These are phyloP conservation scores for Orbilia brochopaga DNA, from an alignment of 2,329 filamentous ascomycete genomes.

Conservation along the genomic window DNA sequence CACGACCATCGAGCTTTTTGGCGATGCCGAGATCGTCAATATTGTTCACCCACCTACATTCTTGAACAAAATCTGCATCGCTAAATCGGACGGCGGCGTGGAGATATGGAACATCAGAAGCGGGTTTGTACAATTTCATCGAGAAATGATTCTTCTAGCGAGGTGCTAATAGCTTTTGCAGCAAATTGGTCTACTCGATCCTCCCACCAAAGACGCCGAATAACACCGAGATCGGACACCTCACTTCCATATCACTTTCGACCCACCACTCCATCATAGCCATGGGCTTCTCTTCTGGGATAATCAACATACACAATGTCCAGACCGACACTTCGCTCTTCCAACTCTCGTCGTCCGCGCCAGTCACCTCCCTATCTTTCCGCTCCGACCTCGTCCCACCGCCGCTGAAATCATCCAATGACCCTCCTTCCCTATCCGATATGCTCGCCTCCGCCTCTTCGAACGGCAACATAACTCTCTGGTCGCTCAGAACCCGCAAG, in stretches of 20 bases:
- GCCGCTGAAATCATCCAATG: slow-evolving; percentile 36
- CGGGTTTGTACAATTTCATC: slow-evolving; percentile 58
- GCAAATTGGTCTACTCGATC: slow-evolving; percentile 88
- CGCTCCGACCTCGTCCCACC: slow-evolving; percentile 68
- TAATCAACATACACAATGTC: slow-evolving; percentile 80
- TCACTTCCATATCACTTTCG: slow-evolving; percentile 85
- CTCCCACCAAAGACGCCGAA: slow-evolving; percentile 69
- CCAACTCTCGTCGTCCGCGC: slow-evolving; percentile 63
- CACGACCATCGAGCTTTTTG: slow-evolving; percentile 46
- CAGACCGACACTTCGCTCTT: slow-evolving; percentile 76
- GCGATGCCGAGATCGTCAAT: slow-evolving; percentile 52
- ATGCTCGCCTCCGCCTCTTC: slow-evolving; percentile 86
- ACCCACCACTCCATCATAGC: slow-evolving; percentile 84
- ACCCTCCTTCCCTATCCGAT: slow-evolving; percentile 50
- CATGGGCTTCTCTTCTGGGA: slow-evolving; percentile 81
- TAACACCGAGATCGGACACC: slow-evolving; percentile 68
- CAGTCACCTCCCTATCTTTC: slow-evolving; percentile 82
- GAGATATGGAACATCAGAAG: slow-evolving; percentile 98
- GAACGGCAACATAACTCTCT: slow-evolving; percentile 89
- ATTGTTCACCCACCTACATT: slow-evolving; percentile 63
- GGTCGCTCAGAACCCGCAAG: slow-evolving; percentile 89
- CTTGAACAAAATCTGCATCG: slow-evolving; percentile 93
- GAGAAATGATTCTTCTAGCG: not conserved
- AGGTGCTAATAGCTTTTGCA: slow-evolving; percentile 33
- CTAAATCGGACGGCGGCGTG: slow-evolving; percentile 82